A percentile compares a stretch with the other conserved stretches of the same genome.
These are phyloP conservation scores for Colletotrichum sublineola DNA, from an alignment of 2,329 filamentous ascomycete genomes.

Conservation along the genomic window DNA sequence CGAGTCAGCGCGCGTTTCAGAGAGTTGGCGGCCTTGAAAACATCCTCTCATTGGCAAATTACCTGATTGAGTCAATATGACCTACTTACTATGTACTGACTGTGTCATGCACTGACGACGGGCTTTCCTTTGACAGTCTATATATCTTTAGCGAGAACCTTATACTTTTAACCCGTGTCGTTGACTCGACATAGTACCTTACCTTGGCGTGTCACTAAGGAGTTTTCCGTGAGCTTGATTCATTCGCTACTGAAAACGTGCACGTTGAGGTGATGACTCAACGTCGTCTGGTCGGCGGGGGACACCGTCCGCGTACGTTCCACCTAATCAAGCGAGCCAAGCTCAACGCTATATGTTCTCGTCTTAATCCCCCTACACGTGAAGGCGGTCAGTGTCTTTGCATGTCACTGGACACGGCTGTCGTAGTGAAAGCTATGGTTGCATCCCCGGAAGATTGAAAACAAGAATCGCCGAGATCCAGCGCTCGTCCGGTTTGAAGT, in stretches of 20 bases:
- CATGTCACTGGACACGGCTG: neutral
- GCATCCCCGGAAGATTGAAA: neutral
- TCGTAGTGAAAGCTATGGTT: neutral
- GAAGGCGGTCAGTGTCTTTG: neutral
- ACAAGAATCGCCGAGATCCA: neutral
- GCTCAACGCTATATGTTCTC: neutral
- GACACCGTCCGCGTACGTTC: no score
- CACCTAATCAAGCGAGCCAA: neutral
- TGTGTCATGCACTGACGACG: neutral
- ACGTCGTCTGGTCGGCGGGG: no score
- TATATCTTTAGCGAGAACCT: neutral
- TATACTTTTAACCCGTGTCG: neutral
- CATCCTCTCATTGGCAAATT: neutral
- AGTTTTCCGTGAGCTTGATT: no score
- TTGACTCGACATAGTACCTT: neutral
- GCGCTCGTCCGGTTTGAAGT: neutral
- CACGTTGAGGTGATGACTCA: neutral
- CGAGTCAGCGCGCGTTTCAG: slow-evolving; percentile 38
- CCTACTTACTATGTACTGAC: neutral
- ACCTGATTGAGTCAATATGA: neutral
- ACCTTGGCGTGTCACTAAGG: accelerated
- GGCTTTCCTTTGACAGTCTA: neutral
- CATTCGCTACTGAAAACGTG: no score
- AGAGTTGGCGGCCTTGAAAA: slow-evolving; percentile 1
- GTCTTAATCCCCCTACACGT: neutral